phyloP scores from a whole-genome alignment of 2,329 filamentous ascomycete genomes.

The Xylaria sp. region DNA sequence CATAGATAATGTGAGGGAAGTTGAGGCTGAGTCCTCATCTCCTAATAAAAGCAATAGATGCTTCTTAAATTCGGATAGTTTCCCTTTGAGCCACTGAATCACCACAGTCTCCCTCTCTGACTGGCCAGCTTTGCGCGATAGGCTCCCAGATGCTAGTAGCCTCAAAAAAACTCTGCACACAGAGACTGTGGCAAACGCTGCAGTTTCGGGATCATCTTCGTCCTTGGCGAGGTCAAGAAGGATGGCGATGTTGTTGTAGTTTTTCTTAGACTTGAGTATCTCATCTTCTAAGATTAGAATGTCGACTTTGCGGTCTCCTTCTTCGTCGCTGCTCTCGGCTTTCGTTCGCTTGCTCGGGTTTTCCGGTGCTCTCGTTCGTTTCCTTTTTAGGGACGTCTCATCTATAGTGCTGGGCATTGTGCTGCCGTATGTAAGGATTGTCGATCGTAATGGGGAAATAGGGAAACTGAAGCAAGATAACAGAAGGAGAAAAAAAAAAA shows the following conservation, averaged over 20 bases:
- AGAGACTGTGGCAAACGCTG: conserved; percentile 77
- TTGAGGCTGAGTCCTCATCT: conserved; percentile 71
- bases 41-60: conserved; percentile 70
- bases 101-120: conserved; percentile 80
- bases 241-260: conserved; percentile 89
- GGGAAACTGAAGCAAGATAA: neutral
- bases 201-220: conserved; percentile 62
- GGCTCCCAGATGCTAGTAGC: conserved; percentile 76
- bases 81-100: conserved; percentile 79
- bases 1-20: conserved; percentile 83
- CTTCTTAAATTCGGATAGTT: conserved; percentile 75
- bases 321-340: conserved; percentile 59
- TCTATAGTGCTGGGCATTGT: conserved; percentile 46
- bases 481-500: conserved; percentile 23
- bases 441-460: neutral
- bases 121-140: conserved; percentile 71
- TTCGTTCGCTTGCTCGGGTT: conserved; percentile 62
- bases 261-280: conserved; percentile 84
- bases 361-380: conserved; percentile 57
- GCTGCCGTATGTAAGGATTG: neutral
- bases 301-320: conserved; percentile 67
- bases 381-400: conserved; percentile 60
- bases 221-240: conserved; percentile 70
- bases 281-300: conserved; percentile 81
- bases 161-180: conserved; percentile 88